Base-by-base conservation (phyloP, 2,329 filamentous ascomycete genomes). In the Pestalotiopsis sp. region DNA sequence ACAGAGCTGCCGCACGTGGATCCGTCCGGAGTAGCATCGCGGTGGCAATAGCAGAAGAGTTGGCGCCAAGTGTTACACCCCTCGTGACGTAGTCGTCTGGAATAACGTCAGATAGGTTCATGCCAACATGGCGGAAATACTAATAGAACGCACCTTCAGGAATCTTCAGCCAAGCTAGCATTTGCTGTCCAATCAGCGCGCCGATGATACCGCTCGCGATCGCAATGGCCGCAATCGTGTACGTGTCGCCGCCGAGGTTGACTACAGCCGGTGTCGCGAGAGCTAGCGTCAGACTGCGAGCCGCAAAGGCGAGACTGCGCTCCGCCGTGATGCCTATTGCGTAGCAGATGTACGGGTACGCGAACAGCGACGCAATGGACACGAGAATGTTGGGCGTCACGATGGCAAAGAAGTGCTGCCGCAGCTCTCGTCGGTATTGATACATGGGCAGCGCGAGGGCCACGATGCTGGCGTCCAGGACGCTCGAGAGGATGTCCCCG, bases 41-140 rank as follows among this genome's bases (percentile, higher is more conserved):
- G 3, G 88, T 90, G 1, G 83, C 87, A 52, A 90, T 87, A 5
- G 88, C 88, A 3, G 85, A 87, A 0, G 87, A 88, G 74, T 90
- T 90, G 1, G 85, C 86, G 3, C 88, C 88, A n/a, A 90, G 76
- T 1, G 87, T 87, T 3, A 91, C 86, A 11, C 88, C 88, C n/a
- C 87, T 80, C 1, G 87, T 90, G 41, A 90, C 87, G 70, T 90
- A 91, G 76, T 90, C 88, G 72, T 90, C 88, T 85, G 62, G 14
- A 72, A 38, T 56, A 27, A 45, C 27, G n/a, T 23, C 7, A 23
- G 23, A 36, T 12, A 57, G 63, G 4, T 58, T 49, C 17, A 36
- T 12, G 36, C 23, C 3, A 23, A 57, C 11, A 25, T 17, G 41
- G 12, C 3, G 14, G 12, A 62, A 64, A 20, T 17, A 23, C 17